These are phyloP conservation scores for Protostelium mycophagum DNA, from an alignment of 78 protist genomes.

Conservation along the genomic window DNA sequence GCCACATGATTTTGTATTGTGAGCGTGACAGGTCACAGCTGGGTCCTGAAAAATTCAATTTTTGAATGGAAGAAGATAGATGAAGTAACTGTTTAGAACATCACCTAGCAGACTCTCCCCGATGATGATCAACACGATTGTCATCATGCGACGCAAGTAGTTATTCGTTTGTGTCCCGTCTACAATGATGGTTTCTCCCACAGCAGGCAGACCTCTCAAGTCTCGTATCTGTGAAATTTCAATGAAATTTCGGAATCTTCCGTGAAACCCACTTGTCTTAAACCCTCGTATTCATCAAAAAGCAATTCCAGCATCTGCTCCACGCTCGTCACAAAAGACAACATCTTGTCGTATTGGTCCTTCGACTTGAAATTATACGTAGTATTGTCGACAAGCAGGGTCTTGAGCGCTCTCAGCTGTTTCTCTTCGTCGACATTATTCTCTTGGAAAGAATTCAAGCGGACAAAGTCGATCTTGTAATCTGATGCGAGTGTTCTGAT, in stretches of 20 bases:
- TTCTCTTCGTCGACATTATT: neutral
- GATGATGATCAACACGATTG: neutral
- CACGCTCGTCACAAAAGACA: too few relatives aligned
- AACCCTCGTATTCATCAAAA: neutral
- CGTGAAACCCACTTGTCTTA: neutral
- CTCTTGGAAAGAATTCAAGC: neutral
- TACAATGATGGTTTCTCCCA: neutral
- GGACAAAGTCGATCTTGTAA: neutral
- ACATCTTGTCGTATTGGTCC: neutral
- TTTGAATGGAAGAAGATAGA: too few relatives aligned
- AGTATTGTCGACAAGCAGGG: neutral
- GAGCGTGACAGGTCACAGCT: neutral
- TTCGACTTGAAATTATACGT: neutral
- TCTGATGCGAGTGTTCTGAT: neutral
- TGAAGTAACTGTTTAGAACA: neutral
- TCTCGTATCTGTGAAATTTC: neutral
- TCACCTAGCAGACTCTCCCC: neutral
- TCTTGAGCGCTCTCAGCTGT: neutral
- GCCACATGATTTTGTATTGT: neutral
- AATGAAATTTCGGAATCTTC: neutral
- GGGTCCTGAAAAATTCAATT: too few relatives aligned
- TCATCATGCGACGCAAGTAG: neutral
- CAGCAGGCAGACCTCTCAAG: neutral
- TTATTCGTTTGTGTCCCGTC: neutral
- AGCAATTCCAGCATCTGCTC: neutral